Base-by-base conservation (phyloP, 345 rosid genomes). In the Eucalyptus sp. region DNA sequence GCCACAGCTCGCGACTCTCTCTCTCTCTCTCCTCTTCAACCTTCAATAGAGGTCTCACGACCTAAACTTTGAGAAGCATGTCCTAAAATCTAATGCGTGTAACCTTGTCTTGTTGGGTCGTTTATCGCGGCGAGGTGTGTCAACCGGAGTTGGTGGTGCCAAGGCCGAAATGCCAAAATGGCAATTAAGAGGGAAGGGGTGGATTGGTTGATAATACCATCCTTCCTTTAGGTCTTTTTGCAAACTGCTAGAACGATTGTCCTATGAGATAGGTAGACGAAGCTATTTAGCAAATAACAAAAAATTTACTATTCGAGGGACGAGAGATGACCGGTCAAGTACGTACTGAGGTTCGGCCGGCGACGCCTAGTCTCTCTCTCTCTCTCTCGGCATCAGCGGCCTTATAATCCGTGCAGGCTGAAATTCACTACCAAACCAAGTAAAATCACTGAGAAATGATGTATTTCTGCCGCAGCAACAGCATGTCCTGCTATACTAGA, bases 371-470 rank as follows among this genome's bases (percentile, higher is more conserved):
- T 52, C 60, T 52, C 0, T 56, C 20, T 52, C 24, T 52, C 24
- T 52, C 62, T 56, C 27, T 54, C 25, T 54, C 5, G 1, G 62
- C 62, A 56, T 56, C 3, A 56, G 62, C 3, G 6, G 62, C 62
- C 1, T 25, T 10, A 0, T 56, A 2, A 0, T 56, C 62, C 13
- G 13, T 9, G 62, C 62, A 56, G 62, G 29, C 29, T 10, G 62
- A 56, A 24, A 29, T 56, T 56, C 62, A 24, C 62, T 24, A 24
- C 62, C 29, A 56, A 25, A 56, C 62, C 58, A 56, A 56, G 29
- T 10, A 24, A 56, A 56, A 56, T 56, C 62, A 56, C 62, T 56
- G 62, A 0, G 62, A 56, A 10, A 25, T 29, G 62, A 56, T 56
- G 62, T 9, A 24, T 56, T 56, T 56, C 62, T 24, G 29, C 6